phyloP scores from a whole-genome alignment of 73 alveolate species.

The Uronychia binucleata region DNA sequence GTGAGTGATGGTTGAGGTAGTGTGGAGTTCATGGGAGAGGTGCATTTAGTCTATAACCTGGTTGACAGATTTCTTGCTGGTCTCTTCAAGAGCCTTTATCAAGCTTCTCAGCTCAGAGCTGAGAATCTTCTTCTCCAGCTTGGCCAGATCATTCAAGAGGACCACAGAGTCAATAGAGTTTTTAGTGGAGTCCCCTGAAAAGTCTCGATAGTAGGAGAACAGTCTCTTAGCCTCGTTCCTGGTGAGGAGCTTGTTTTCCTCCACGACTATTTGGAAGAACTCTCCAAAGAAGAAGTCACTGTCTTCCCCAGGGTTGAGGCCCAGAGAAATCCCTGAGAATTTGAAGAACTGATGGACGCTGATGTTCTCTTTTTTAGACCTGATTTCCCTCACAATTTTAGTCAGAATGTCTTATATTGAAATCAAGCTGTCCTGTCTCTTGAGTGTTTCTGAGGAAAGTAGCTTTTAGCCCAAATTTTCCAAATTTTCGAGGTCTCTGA shows the following conservation, averaged over 20 bases:
- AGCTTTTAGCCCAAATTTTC: too few relatives aligned
- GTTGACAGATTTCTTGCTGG: not conserved
- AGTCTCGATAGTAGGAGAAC: not conserved
- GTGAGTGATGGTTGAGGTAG: not conserved
- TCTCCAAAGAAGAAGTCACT: not conserved
- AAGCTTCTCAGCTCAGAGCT: not conserved
- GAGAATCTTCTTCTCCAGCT: not conserved
- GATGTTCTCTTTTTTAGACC: not conserved
- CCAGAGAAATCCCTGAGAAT: not conserved
- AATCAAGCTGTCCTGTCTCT: not conserved
- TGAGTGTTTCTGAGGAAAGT: not conserved
- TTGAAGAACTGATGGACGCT: not conserved
- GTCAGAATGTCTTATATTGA: not conserved
- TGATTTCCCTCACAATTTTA: not conserved
- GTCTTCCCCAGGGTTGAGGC: not conserved
- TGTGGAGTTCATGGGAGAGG: not conserved
- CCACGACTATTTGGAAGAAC: not conserved
- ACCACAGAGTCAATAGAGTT: not conserved
- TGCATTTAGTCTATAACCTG: not conserved
- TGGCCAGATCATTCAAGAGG: not conserved
- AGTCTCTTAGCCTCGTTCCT: not conserved
- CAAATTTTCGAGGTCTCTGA: not conserved
- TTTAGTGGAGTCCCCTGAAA: not conserved
- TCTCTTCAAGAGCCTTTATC: not conserved
- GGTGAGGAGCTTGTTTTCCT: not conserved